Evolutionary conservation across 495 filamentous ascomycete genomes (phyloP).

Genomic region (Aspergillus bridgeri): DNA sequence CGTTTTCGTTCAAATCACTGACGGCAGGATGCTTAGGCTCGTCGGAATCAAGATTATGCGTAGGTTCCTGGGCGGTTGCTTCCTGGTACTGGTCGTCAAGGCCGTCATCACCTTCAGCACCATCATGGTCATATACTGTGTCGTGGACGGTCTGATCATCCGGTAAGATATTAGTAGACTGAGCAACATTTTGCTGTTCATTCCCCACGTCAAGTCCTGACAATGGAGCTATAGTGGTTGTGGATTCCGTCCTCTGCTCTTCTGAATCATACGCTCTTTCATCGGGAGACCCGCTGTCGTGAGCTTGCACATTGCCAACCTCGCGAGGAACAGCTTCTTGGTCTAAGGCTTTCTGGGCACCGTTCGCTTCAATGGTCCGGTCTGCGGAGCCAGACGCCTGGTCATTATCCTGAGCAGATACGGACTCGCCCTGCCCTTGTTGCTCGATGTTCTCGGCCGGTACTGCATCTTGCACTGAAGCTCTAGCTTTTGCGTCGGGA

Average conservation of each 20-base stretch:
- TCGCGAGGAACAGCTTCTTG: slow-evolving; percentile 9
- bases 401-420: background rate
- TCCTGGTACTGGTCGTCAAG: slow-evolving; percentile 19
- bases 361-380: background rate
- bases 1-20: slow-evolving; percentile 19
- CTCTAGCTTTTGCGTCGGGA: background rate
- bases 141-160: slow-evolving; percentile 11
- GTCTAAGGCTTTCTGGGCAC: background rate
- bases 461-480: slow-evolving; percentile 4
- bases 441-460: slow-evolving; percentile 7
- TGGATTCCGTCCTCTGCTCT: slow-evolving; percentile 31
- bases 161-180: slow-evolving; percentile 8
- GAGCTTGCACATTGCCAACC: slow-evolving; percentile 5
- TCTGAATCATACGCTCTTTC: slow-evolving; percentile 28
- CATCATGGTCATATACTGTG: slow-evolving; percentile 14
- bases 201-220: slow-evolving; percentile 11
- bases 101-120: slow-evolving; percentile 7
- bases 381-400: background rate
- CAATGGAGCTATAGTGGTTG: slow-evolving; percentile 25
- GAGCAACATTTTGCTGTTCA: slow-evolving; percentile 17
- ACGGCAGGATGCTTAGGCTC: slow-evolving; percentile 17
- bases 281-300: slow-evolving; percentile 1
- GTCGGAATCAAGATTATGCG: slow-evolving; percentile 9
- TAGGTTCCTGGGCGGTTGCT: slow-evolving; percentile 8
- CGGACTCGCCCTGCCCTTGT: slow-evolving; percentile 3